Evolutionary conservation across 2,329 filamentous ascomycete genomes (phyloP).

Genomic region (Calonectria pauciramosa): DNA sequence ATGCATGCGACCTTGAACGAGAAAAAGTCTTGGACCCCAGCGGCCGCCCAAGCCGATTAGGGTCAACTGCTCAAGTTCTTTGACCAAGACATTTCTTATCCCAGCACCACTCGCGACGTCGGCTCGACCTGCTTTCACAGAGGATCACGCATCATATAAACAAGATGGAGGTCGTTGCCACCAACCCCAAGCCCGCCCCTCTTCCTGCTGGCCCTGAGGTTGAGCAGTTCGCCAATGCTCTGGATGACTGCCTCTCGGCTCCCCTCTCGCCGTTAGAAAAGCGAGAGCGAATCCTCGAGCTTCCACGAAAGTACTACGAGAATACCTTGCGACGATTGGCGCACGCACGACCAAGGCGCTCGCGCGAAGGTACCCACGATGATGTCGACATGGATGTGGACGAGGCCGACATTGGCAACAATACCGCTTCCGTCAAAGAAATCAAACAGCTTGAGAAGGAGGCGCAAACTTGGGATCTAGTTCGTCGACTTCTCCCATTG

Average conservation of each 20-base stretch:
- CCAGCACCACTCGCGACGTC: neutral
- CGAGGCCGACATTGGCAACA: conserved; percentile 56
- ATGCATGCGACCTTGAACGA: conserved; percentile 42
- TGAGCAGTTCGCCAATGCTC: conserved; percentile 85
- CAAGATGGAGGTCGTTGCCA: conserved; percentile 34
- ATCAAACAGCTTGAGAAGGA: conserved; percentile 79
- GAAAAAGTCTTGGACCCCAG: conserved; percentile 39
- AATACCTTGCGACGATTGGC: conserved; percentile 59
- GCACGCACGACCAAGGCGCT: conserved; percentile 47
- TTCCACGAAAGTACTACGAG: conserved; percentile 70
- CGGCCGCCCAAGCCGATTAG: conserved; percentile 45
- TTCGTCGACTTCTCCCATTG: conserved; percentile 80
- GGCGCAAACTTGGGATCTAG: conserved; percentile 89
- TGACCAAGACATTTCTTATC: conserved; percentile 8
- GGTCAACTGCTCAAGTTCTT: conserved; percentile 37
- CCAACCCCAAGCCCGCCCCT: conserved; percentile 25
- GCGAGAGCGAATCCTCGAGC: conserved; percentile 75
- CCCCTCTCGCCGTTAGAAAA: conserved; percentile 65
- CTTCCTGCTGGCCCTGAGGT: conserved; percentile 78
- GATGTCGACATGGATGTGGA: conserved; percentile 71
- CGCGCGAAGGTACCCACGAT: conserved; percentile 53
- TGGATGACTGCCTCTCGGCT: conserved; percentile 79
- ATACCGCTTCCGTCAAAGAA: conserved; percentile 43
- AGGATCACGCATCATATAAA: neutral
- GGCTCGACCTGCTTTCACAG: conserved; percentile 1